phyloP scores from a whole-genome alignment of 2,329 filamentous ascomycete species.

The Diaporthe helianthi region DNA sequence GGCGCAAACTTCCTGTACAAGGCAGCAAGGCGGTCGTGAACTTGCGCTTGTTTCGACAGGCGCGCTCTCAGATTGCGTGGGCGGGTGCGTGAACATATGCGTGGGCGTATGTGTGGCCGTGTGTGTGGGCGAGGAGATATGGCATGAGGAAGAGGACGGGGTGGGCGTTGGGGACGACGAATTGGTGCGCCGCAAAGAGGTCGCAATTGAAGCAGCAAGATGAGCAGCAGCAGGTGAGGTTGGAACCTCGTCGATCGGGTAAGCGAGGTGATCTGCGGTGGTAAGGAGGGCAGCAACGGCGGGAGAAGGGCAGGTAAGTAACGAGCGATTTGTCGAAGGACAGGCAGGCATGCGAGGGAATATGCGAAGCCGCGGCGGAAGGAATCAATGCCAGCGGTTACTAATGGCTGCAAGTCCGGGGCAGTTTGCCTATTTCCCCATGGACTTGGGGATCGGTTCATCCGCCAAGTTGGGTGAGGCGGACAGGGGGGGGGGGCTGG shows the following conservation, averaged over 20 bases:
- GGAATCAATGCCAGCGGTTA: conserved; percentile 11
- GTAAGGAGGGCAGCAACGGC: conserved; percentile 24
- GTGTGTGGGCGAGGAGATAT: background rate
- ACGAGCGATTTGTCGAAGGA: conserved; percentile 17
- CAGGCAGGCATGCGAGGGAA: conserved; percentile 26
- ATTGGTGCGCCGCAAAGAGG: background rate
- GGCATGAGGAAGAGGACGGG: background rate
- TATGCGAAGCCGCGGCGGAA: conserved; percentile 30
- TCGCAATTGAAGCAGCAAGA: conserved; percentile 17
- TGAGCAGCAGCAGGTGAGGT: conserved; percentile 6
- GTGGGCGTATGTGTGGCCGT: background rate
- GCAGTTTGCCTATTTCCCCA: conserved; percentile 35
- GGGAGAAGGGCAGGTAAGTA: conserved; percentile 4
- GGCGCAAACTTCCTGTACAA: conserved; percentile 22
- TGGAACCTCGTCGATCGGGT: conserved; percentile 5
- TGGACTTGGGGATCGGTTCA: conserved; percentile 31
- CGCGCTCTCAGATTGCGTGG: background rate
- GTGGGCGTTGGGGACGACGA: background rate
- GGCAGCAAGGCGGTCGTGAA: conserved; percentile 1
- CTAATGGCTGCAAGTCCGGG: conserved; percentile 33
- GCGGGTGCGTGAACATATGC: background rate
- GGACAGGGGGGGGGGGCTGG: conserved; percentile 5
- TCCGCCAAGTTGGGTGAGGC: conserved; percentile 24
- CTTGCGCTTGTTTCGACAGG: conserved; percentile 1
- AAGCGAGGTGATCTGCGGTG: conserved; percentile 29